Evolutionary conservation across 2,329 filamentous ascomycete genomes (phyloP).

Genomic region (Diaporthe citri): DNA sequence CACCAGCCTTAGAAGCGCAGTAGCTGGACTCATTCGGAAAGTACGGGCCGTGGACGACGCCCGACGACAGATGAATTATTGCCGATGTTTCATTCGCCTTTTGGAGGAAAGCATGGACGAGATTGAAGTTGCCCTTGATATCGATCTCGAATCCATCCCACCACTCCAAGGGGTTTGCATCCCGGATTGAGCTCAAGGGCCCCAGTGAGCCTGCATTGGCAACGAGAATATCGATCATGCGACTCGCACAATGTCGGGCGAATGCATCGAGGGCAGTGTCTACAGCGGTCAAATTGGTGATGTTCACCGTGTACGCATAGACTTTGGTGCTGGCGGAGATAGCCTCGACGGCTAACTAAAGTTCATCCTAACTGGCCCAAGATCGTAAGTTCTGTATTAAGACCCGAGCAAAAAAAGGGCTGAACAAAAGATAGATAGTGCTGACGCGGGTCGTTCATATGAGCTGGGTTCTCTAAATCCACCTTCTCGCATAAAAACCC

Average conservation of each 20-base stretch:
- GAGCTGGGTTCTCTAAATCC: no score
- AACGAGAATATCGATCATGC: neutral
- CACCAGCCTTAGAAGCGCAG: constrained; percentile 23
- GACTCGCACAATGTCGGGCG: neutral
- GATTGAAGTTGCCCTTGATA: constrained; percentile 28
- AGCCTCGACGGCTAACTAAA: neutral
- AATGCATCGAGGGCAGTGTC: neutral
- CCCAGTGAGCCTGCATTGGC: neutral
- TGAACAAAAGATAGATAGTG: no score
- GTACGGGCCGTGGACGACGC: constrained; percentile 19
- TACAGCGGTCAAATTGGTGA: neutral
- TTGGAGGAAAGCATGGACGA: neutral
- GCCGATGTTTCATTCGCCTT: neutral
- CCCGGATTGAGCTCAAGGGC: neutral
- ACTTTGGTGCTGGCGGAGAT: neutral
- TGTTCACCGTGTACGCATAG: neutral
- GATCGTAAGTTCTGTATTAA: no score
- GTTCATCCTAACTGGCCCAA: no score
- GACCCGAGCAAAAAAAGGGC: no score
- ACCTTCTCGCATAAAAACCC: no score
- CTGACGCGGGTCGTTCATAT: no score
- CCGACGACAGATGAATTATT: constrained; percentile 6
- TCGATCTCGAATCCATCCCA: constrained; percentile 1
- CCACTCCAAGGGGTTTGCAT: neutral
- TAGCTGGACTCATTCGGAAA: constrained; percentile 29